phyloP scores from a whole-genome alignment of 257 asterid genomes.

The Solanum piurae region DNA sequence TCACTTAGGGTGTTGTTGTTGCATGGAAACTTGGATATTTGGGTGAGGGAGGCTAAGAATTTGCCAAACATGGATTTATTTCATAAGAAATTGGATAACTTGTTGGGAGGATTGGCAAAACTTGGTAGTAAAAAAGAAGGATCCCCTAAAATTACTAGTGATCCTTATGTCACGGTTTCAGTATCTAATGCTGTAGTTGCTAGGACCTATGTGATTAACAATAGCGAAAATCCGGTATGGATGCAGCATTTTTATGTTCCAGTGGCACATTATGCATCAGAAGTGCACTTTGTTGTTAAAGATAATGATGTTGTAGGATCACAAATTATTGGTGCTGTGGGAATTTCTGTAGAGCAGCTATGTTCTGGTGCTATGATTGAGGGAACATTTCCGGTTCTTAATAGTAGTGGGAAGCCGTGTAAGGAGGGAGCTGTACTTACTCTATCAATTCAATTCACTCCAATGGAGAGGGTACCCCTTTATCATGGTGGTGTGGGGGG shows the following conservation, averaged over 20 bases:
- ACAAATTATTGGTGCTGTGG: conserved; percentile 76
- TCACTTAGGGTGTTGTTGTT: conserved; percentile 37
- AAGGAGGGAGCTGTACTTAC: conserved; percentile 52
- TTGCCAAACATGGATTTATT: conserved; percentile 79
- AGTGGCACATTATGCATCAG: conserved; percentile 73
- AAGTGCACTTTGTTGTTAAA: conserved; percentile 79
- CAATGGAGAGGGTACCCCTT: conserved; percentile 40
- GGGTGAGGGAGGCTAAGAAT: conserved; percentile 61
- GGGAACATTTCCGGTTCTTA: conserved; percentile 57
- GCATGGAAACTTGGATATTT: conserved; percentile 85
- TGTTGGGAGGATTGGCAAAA: conserved; percentile 34
- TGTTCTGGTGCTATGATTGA: conserved; percentile 30
- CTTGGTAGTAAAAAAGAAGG: conserved; percentile 33
- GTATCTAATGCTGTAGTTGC: conserved; percentile 63
- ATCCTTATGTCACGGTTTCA: conserved; percentile 72
- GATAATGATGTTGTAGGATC: conserved; percentile 83
- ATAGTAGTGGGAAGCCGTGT: conserved; percentile 49
- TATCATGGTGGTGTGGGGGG: conserved; percentile 77
- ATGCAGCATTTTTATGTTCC: conserved; percentile 76
- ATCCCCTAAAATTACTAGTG: conserved; percentile 52
- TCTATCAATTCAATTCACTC: conserved; percentile 59
- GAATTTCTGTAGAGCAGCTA: conserved; percentile 57
- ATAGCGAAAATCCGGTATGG: conserved; percentile 83
- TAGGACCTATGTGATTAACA: conserved; percentile 60
- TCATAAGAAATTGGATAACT: conserved; percentile 43